Base-by-base conservation (phyloP, 805 yeast genomes). In the Nakazawaea wyomingensis region DNA sequence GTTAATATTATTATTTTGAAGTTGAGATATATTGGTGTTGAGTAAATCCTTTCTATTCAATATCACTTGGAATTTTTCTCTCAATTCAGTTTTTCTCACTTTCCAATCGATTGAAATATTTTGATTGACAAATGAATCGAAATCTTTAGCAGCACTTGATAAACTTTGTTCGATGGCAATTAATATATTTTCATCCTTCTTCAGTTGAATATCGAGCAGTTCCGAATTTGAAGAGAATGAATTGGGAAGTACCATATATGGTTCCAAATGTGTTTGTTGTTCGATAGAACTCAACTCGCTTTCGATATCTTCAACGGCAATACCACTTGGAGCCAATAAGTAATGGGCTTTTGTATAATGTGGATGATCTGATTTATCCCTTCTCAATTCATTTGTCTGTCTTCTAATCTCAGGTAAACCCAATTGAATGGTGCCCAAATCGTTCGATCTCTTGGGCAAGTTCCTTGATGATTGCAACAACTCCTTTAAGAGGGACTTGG, bases 81-180 rank as follows among this genome's bases (percentile, higher is more conserved):
- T 76, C 37, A 91, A 73, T 52, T 82, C 85, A 48, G 79, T 78
- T 54, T 87, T 82, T 49, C 87, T 78, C 38, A 76, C 76, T 45
- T 78, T 78, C 97, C 98, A 93, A 60, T 90, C 96, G 37, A 85
- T 70, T 3, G 83, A 68, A 20, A 93, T 71, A 53, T 82, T 85
- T 48, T 80, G 77, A 52, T 73, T 80, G 47, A 91, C 80, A 57
- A 80, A 85, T 34, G 61, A 64, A 59, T 90, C 96, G 62, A 91
- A 93, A 56, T 89, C 96, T 44, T 72, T 72, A 3, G 95, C 82
- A 4, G 96, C 89, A 17, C 78, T 63, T 2, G 74, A 64, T 47
- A 90, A 71, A 0, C 89, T 74, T 52, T 81, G 88, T 56, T 90
- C 96, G 49, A 91, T 88, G 4, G 96, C 83, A 18, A 82, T 71